Evolutionary conservation across 2,329 filamentous ascomycete species (phyloP).

Genomic region (Clonostachys sp.): DNA sequence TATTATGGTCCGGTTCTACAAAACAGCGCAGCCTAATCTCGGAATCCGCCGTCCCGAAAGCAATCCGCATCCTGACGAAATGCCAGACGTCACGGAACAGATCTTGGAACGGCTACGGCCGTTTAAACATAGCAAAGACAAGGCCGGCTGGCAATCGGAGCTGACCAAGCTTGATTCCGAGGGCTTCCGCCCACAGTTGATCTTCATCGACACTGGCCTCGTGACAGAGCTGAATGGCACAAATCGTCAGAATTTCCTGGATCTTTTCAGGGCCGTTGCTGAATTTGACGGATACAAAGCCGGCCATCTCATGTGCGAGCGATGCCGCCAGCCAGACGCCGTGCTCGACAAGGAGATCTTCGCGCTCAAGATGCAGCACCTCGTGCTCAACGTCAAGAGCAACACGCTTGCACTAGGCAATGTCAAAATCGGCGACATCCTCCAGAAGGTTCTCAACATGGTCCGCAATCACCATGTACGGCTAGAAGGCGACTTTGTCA

Average conservation of each 20-base stretch:
- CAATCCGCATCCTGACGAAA: neutral
- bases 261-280: conserved; percentile 90
- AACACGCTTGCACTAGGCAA: conserved; percentile 87
- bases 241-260: conserved; percentile 88
- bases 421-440: conserved; percentile 92
- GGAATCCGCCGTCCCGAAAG: neutral
- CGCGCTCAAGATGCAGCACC: conserved; percentile 92
- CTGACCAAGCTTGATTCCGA: conserved; percentile 76
- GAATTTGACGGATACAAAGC: conserved; percentile 97
- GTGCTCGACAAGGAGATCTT: conserved; percentile 90
- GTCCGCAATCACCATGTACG: conserved; percentile 89
- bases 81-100: conserved; percentile 75
- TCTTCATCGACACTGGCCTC: conserved; percentile 95
- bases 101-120: conserved; percentile 78
- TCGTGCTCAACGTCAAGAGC: conserved; percentile 86
- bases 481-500: conserved; percentile 95
- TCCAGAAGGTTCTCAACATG: conserved; percentile 88
- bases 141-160: conserved; percentile 67
- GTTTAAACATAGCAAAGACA: conserved; percentile 57
- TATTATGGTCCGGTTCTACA: conserved; percentile 99
- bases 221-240: conserved; percentile 87
- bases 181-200: conserved; percentile 87
- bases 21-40: conserved; percentile 68
- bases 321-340: conserved; percentile 86
- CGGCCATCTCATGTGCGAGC: conserved; percentile 91